Evolutionary conservation across 306 rosid species (phyloP).

Genomic region (Crotalaria pallida): DNA sequence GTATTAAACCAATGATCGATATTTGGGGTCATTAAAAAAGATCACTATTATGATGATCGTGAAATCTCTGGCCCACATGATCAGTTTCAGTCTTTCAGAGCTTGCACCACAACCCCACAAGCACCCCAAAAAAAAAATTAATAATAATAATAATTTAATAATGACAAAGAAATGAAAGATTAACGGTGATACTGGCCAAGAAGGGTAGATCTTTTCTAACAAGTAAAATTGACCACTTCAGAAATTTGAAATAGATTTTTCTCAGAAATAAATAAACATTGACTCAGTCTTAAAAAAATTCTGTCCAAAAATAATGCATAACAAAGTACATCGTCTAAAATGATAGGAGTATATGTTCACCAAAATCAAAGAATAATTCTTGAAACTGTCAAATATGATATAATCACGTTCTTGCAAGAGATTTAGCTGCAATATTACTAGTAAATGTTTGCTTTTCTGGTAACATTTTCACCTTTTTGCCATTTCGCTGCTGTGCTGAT

Average conservation of each 20-base stretch:
- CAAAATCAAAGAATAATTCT: neutral
- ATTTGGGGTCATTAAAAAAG: neutral
- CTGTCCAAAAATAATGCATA: neutral
- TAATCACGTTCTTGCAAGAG: neutral
- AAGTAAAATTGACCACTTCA: neutral
- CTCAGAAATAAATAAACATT: neutral
- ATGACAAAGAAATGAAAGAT: neutral
- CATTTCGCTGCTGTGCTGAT: neutral
- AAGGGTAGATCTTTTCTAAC: neutral
- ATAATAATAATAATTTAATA: neutral
- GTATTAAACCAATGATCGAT: neutral
- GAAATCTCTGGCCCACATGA: neutral
- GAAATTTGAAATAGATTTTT: neutral
- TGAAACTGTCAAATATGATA: neutral
- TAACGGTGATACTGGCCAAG: neutral
- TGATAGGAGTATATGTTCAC: too few relatives aligned
- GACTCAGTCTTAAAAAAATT: neutral
- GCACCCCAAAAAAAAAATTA: neutral
- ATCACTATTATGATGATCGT: neutral
- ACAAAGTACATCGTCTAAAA: neutral
- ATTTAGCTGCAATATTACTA: neutral
- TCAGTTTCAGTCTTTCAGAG: neutral
- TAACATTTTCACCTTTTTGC: neutral
- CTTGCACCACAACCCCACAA: neutral
- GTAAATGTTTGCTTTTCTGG: neutral